phyloP scores from a whole-genome alignment of 495 filamentous ascomycete genomes.

The Lepraria neglecta region DNA sequence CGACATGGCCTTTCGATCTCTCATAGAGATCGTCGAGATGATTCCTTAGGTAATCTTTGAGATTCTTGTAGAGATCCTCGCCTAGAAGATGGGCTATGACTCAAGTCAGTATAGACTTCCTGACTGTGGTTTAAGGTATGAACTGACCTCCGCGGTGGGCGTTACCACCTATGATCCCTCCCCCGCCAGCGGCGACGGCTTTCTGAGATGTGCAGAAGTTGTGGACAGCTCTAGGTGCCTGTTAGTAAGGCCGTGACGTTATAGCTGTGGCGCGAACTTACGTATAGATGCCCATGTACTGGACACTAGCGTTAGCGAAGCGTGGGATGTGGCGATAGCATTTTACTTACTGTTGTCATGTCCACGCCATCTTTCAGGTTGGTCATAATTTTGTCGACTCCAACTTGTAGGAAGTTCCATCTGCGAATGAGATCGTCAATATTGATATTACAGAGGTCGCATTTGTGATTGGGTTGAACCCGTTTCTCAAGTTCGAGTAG shows the following conservation, averaged over 20 bases:
- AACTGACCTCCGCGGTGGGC: constrained; percentile 73
- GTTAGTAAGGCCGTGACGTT: constrained; percentile 25
- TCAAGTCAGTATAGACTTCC: constrained; percentile 28
- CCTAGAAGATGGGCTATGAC: constrained; percentile 80
- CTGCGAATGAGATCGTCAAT: constrained; percentile 79
- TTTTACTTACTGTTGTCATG: constrained; percentile 66
- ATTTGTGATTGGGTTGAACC: too few species aligned
- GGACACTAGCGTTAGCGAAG: constrained; percentile 29
- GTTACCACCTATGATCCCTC: constrained; percentile 43
- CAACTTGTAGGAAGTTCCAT: constrained; percentile 82
- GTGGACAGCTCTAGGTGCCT: constrained; percentile 70
- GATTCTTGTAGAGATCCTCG: constrained; percentile 89
- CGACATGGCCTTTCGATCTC: constrained; percentile 67
- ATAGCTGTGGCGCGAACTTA: constrained; percentile 39
- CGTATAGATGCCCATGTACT: constrained; percentile 99
- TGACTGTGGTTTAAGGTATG: constrained; percentile 18
- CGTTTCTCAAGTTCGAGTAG: not conserved
- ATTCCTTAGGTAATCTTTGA: constrained; percentile 71
- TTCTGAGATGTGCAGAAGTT: constrained; percentile 99
- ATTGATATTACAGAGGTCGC: constrained; percentile 31
- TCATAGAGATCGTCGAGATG: constrained; percentile 64
- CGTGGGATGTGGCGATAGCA: constrained; percentile 18
- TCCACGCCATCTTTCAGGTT: constrained; percentile 88
- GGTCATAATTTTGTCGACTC: constrained; percentile 87
- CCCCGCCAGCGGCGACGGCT: constrained; percentile 49